Percentiles rank a stretch among this genome's conserved stretches.
Conservation (phyloP, 352 stramenopile species). For the Pythium utonaiense region DNA sequence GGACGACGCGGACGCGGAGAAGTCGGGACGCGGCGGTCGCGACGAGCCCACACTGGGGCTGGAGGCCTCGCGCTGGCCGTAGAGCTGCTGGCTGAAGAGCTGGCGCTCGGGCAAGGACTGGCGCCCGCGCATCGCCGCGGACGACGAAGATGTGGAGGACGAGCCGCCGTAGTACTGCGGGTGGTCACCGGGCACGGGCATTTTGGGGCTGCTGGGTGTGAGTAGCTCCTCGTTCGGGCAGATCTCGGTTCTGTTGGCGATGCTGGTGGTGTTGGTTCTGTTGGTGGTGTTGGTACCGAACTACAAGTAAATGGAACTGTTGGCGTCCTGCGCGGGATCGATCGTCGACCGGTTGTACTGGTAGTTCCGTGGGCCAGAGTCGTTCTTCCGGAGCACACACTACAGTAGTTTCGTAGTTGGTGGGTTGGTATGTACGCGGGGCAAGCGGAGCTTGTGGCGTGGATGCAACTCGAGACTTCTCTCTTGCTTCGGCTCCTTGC, state of each 20-base stretch:
- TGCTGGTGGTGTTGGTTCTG: not conserved
- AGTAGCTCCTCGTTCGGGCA: not conserved
- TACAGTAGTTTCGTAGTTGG: not conserved
- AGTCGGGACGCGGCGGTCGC: conserved; percentile 7
- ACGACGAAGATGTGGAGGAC: conserved; percentile 1
- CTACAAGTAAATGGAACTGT: not conserved
- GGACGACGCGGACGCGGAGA: conserved; percentile 13
- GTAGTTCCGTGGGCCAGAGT: not conserved
- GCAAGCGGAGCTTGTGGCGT: not conserved
- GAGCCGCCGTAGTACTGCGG: conserved; percentile 6
- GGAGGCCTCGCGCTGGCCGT: conserved; percentile 4
- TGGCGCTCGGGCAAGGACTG: conserved; percentile 21
- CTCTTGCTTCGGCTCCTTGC: not conserved
- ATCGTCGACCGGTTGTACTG: not conserved
- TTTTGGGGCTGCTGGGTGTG: not conserved
- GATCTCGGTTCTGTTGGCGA: not conserved
- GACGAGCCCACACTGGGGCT: not conserved
- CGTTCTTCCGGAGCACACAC: not conserved
- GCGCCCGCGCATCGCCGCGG: not conserved
- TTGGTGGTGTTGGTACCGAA: not conserved
- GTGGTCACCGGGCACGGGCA: conserved; percentile 5
- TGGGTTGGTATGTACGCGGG: not conserved
- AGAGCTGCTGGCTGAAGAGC: conserved; percentile 9
- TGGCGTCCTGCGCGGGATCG: not conserved
- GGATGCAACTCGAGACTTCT: not conserved